Conservation (phyloP, 176 grass and related monocot genomes). For the barley (Hordeum vulgare) region MorexV3_pseudomolecules_assembly NC_058523.1:328881191-328881690, state of each 20-base stretch:
- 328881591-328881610: conserved; percentile 97
- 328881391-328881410: conserved; percentile 1
- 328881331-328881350: not conserved
- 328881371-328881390: not conserved
- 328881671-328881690: not conserved
- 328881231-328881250: not conserved
- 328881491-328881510: not conserved
- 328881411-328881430: conserved; percentile 27
- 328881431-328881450: conserved; percentile 50
- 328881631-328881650: conserved; percentile 77
- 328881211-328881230: no score
- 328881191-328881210: no score
- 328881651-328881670: conserved; percentile 48
- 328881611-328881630: conserved; percentile 74
- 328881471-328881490: conserved; percentile 23
- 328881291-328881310: not conserved
- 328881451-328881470: conserved; percentile 10
- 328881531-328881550: not conserved
- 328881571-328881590: conserved; percentile 20
- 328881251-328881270: not conserved
- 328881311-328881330: not conserved
- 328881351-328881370: not conserved
- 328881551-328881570: conserved; percentile 21
- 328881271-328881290: not conserved
- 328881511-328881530: conserved; percentile 9